These are phyloP conservation scores for Debaryomyces hansenii DNA, from an alignment of 805 yeast species.

Conservation along the genomic window DNA sequence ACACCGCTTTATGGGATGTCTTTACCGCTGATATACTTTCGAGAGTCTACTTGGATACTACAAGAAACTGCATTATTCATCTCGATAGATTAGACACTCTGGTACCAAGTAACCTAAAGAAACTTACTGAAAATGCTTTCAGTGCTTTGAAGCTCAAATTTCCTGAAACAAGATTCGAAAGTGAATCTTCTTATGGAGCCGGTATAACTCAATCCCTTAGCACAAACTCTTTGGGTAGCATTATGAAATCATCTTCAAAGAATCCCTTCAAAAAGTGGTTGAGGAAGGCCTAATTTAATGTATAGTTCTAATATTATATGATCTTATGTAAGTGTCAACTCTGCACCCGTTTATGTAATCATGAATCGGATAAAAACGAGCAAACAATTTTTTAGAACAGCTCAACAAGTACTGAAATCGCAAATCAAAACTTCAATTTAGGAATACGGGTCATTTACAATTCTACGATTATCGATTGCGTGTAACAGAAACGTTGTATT, in stretches of 20 bases:
- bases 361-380: background rate
- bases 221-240: slow-evolving; percentile 22
- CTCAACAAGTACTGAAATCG: background rate
- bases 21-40: slow-evolving; percentile 31
- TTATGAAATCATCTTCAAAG: slow-evolving; percentile 22
- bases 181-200: background rate
- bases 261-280: slow-evolving; percentile 45
- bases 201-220: slow-evolving; percentile 18
- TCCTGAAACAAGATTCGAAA: slow-evolving; percentile 10
- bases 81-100: slow-evolving; percentile 23
- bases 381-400: background rate
- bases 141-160: slow-evolving; percentile 32
- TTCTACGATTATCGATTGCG: background rate
- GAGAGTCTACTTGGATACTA: slow-evolving; percentile 30
- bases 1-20: slow-evolving; percentile 33
- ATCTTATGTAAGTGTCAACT: too few relatives aligned
- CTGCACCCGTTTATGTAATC: background rate
- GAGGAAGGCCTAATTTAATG: slow-evolving; percentile 14
- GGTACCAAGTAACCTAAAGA: slow-evolving; percentile 24
- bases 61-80: slow-evolving; percentile 30
- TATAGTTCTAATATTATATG: background rate
- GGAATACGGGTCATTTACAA: background rate
- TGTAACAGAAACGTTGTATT: too few relatives aligned
- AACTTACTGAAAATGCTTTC: slow-evolving; percentile 34
- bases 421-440: background rate